Evolutionary conservation across 345 rosid species (phyloP).

Genomic region (Geranium rotundifolium): DNA sequence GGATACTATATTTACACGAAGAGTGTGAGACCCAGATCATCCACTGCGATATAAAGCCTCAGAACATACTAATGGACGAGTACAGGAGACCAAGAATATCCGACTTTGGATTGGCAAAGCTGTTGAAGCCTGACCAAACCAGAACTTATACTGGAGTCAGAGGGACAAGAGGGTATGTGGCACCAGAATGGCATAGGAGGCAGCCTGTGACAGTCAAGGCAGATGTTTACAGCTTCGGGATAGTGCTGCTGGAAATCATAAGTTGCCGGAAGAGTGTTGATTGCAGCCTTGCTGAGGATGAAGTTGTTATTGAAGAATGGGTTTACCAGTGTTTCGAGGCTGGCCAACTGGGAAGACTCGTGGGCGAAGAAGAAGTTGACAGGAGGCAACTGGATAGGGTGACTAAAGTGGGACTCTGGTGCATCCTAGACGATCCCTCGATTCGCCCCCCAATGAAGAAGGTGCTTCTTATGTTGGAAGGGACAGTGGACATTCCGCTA

Average conservation of each 20-base stretch:
- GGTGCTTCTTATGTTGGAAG: constrained; percentile 15
- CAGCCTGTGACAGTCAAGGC: no score
- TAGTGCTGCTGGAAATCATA: constrained; percentile 18
- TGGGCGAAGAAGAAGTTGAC: constrained; percentile 13
- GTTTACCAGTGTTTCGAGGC: constrained; percentile 11
- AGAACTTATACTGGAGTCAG: no score
- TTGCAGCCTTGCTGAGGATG: background rate
- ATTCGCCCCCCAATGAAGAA: constrained; percentile 13
- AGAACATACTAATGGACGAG: no score
- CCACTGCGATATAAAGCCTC: no score
- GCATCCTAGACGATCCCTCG: constrained; percentile 9
- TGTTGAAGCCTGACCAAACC: no score
- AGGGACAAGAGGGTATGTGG: no score
- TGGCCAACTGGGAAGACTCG: background rate
- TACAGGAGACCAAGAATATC: no score
- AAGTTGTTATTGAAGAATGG: constrained; percentile 17
- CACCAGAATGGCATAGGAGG: no score
- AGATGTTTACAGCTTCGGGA: constrained; percentile 23
- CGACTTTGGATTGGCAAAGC: no score
- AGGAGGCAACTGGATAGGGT: constrained; percentile 9
- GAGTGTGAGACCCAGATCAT: no score
- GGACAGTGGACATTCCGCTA: constrained; percentile 4
- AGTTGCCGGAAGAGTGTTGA: constrained; percentile 12
- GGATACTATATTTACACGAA: no score
- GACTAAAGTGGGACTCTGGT: no score